phyloP scores from a whole-genome alignment of 768 basidiomycete genomes.

The Boletus insuetus region DNA sequence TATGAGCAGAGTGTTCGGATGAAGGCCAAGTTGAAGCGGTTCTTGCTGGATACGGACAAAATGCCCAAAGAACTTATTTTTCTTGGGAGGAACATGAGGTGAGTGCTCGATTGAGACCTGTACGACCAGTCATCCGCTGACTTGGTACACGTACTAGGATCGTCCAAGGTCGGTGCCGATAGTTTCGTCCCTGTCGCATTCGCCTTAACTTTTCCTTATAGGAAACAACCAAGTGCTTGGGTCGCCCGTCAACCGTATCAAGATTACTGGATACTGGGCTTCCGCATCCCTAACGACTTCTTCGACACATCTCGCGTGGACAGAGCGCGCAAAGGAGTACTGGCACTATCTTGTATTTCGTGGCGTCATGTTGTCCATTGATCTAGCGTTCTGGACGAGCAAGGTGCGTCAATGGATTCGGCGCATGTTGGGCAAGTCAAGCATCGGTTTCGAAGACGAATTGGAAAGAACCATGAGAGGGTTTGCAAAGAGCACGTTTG shows the following conservation, averaged over 20 bases:
- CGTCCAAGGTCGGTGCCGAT: conserved; percentile 33
- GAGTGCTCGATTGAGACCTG: conserved; percentile 1
- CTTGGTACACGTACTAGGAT: conserved; percentile 20
- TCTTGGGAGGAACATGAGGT: conserved; percentile 75
- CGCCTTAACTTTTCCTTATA: conserved; percentile 16
- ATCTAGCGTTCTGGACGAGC: conserved; percentile 67
- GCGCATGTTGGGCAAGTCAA: conserved; percentile 36
- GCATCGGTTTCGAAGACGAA: conserved; percentile 73
- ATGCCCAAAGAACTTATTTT: conserved; percentile 79
- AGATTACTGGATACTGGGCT: conserved; percentile 84
- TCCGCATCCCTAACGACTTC: conserved; percentile 58
- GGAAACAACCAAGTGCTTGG: conserved; percentile 82
- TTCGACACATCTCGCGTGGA: conserved; percentile 40
- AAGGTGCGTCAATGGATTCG: conserved; percentile 51
- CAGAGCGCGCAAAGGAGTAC: conserved; percentile 48
- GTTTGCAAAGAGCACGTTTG: conserved; percentile 77
- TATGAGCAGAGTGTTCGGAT: conserved; percentile 68
- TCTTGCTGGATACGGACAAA: conserved; percentile 70
- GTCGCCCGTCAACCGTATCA: conserved; percentile 87
- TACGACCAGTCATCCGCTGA: background rate
- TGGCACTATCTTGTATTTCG: conserved; percentile 63
- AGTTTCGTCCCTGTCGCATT: background rate
- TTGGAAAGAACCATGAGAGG: conserved; percentile 71
- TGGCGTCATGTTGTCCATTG: conserved; percentile 61
- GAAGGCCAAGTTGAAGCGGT: conserved; percentile 64